Evolutionary conservation across 495 filamentous ascomycete species (phyloP).

Genomic region (Elasticomyces elasticus): DNA sequence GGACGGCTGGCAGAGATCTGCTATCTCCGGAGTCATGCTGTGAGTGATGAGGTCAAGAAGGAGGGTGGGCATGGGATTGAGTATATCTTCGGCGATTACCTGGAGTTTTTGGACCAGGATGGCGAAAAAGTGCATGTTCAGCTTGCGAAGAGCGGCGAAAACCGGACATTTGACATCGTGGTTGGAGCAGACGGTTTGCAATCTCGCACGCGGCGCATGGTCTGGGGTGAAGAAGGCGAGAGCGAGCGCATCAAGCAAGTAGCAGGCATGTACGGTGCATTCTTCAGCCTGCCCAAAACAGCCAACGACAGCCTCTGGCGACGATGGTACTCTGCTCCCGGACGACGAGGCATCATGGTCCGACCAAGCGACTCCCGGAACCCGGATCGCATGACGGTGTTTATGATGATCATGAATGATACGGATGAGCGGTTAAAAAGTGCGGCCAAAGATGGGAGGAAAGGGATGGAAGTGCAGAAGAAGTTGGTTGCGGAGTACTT

Average conservation of each 20-base stretch:
- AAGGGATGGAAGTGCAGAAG: constrained; percentile 11
- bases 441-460: neutral
- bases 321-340: constrained; percentile 20
- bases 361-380: constrained; percentile 8
- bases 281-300: constrained; percentile 13
- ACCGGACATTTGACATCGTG: constrained; percentile 16
- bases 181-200: constrained; percentile 22
- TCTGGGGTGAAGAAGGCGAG: constrained; percentile 11
- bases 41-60: constrained; percentile 5
- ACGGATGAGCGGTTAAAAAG: constrained; percentile 5
- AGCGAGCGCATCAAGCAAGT: constrained; percentile 6
- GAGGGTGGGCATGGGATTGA: constrained; percentile 10
- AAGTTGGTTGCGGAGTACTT: constrained; percentile 10
- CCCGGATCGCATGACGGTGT: constrained; percentile 4
- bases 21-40: neutral
- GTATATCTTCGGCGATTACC: constrained; percentile 17
- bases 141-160: constrained; percentile 14
- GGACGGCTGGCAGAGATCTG: constrained; percentile 40
- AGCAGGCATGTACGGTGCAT: constrained; percentile 12
- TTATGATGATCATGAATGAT: constrained; percentile 5
- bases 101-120: constrained; percentile 14
- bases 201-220: constrained; percentile 6
- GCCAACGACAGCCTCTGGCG: constrained; percentile 9
- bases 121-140: constrained; percentile 11
- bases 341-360: constrained; percentile 13